Evolutionary conservation across 2,329 filamentous ascomycete genomes (phyloP).

Genomic region (Pseudocercospora pini-densiflorae): DNA sequence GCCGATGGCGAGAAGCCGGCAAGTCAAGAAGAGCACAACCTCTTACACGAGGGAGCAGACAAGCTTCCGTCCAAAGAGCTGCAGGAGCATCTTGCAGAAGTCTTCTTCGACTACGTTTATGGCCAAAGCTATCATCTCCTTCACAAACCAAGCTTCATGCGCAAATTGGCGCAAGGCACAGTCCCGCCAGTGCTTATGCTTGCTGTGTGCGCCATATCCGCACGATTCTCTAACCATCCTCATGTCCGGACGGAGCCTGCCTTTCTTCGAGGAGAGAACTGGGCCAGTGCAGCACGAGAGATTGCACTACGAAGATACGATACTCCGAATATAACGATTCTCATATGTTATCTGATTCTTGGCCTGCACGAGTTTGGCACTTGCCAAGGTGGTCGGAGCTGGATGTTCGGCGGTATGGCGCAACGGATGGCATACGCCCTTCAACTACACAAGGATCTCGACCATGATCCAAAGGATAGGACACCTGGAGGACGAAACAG

Average conservation of each 20-base stretch:
- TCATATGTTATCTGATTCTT: constrained; percentile 86
- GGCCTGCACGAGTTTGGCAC: constrained; percentile 96
- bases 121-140: constrained; percentile 93
- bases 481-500: constrained; percentile 32
- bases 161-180: constrained; percentile 76
- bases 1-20: constrained; percentile 21
- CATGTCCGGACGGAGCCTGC: constrained; percentile 75
- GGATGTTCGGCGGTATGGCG: constrained; percentile 93
- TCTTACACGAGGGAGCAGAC: constrained; percentile 81
- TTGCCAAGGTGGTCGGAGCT: constrained; percentile 92
- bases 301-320: constrained; percentile 90
- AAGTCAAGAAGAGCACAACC: constrained; percentile 73
- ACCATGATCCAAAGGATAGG: constrained; percentile 60
- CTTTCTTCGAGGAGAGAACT: constrained; percentile 87
- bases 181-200: constrained; percentile 89
- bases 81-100: constrained; percentile 89
- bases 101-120: constrained; percentile 96
- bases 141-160: constrained; percentile 97
- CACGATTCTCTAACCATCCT: constrained; percentile 89
- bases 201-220: constrained; percentile 95
- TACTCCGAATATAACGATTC: constrained; percentile 92
- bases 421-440: constrained; percentile 97
- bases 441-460: constrained; percentile 89
- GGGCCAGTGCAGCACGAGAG: constrained; percentile 84
- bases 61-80: constrained; percentile 82